Evolutionary conservation across 225 moss, liverwort and hornwort species (phyloP), one percentile per base, ranked within the genome.

Genomic region (Bryoerythrophyllum caledonicum): DNA sequence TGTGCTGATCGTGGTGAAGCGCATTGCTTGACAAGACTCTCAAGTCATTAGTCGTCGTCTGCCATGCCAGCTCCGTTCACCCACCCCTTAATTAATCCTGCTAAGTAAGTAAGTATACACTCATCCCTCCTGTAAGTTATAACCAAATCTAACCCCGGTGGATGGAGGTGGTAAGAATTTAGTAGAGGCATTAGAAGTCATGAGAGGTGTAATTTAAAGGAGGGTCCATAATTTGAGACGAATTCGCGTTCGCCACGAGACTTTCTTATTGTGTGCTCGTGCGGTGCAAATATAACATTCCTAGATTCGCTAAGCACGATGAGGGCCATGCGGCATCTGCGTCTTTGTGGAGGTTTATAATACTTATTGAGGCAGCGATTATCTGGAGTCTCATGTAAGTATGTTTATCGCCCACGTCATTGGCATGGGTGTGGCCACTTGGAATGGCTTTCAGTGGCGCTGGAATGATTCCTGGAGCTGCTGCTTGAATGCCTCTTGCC

Each of bases 1-100:
- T 83, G 83, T 83, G 83, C 83, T 83, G 76, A 80, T 80, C 63
- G 79, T 83, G 79, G 72, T 68, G 79, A 68, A 51, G 51, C 10
- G 49, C 28, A 54, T 79, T 76, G 32, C 5, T 75, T 62, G 72
- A 75, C 79, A 79, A 79, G 79, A 48, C 35, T 70, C 68, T 28
- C 69, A 5, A 75, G 76, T 56, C 21, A 58, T 30, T 67, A 59
- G 74, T 55, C 54, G 17, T 37, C 12, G 2, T 17, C 40, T 72
- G 59, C 14, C 48, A 46, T 72, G 62, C 26, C 81, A 76, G 67
- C 52, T 60, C 21, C 46, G 23, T 61, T 71, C 82, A 82, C 78
- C 74, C 79, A 73, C 63, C 44, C 44, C 14, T 44, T 44, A 14
- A 14, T 44, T 15, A 44, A 49, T 19, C 44, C n/a, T n/a, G n/a